A percentile compares a stretch with the other conserved stretches of the same genome.
phyloP scores from a whole-genome alignment of 352 stramenopile genomes.

The Globisporangium paddicum region DNA sequence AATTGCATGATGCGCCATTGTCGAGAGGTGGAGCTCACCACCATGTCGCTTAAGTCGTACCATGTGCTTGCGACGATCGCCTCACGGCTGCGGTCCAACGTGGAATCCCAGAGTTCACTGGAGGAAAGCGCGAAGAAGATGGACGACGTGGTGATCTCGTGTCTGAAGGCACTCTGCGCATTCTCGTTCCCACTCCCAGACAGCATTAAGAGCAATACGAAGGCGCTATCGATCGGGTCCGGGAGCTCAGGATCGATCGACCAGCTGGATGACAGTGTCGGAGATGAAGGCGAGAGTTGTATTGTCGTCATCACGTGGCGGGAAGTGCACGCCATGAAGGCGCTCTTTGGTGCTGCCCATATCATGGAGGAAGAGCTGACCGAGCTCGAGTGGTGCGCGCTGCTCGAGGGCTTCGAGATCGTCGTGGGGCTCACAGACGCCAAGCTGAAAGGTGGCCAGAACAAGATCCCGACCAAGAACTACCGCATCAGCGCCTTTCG shows the following conservation, averaged over 20 bases:
- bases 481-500: conserved; percentile 71
- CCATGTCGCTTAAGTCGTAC: conserved; percentile 81
- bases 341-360: conserved; percentile 74
- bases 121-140: conserved; percentile 50
- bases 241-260: conserved; percentile 18
- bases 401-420: conserved; percentile 81
- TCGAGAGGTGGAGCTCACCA: conserved; percentile 77
- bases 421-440: conserved; percentile 66
- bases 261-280: conserved; percentile 30
- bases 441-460: conserved; percentile 69
- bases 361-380: conserved; percentile 85
- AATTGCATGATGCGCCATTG: conserved; percentile 78
- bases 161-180: conserved; percentile 62
- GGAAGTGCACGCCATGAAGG: conserved; percentile 88
- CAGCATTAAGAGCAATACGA: conserved; percentile 44
- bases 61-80: conserved; percentile 76
- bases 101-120: conserved; percentile 27
- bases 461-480: conserved; percentile 68
- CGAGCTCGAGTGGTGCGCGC: conserved; percentile 64
- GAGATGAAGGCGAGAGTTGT: conserved; percentile 61
- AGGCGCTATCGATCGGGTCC: conserved; percentile 18
- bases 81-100: conserved; percentile 55
- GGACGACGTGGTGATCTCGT: conserved; percentile 72
- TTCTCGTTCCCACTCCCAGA: conserved; percentile 80
- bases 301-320: conserved; percentile 70